Evolutionary conservation across 345 rosid species (phyloP), one percentile per base, ranked within the genome.

Genomic region (Bruguiera gymnorhiza): DNA sequence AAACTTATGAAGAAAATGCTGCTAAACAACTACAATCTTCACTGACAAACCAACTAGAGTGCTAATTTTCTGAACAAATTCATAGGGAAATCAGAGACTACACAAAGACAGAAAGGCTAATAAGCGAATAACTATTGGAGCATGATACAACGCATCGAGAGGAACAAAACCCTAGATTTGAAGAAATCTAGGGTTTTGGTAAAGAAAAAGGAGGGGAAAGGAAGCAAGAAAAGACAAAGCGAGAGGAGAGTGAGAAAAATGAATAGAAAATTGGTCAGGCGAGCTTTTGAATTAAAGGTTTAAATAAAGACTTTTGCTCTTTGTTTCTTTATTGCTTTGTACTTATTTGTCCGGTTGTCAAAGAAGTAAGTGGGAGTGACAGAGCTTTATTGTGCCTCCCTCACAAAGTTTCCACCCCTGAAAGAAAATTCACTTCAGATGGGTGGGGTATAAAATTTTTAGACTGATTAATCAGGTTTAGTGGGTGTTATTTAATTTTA

Each of bases 151-250:
- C 69, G 57, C 48, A 26, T 23, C 19, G 26, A 48, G 27, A 5
- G 5, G 36, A 6, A 60, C 10, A 65, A 76, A 68, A 48, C 69
- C 76, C 80, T 66, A 71, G 75, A 76, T 71, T 71, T 43, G 24
- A 6, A 23, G 57, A 19, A 67, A 76, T 71, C 73, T 62, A 72
- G 73, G 72, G 75, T 50, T 71, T 76, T 66, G 75, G 67, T 24
- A 26, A 18, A 62, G 67, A 55, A 65, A 76, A 50, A 65, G 57
- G 46, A 31, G 54, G 72, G 50, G n/a, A 62, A 64, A 52, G 68
- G 34, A 56, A 13, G 68, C 62, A 70, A 36, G 8, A 56, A 56
- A 70, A 66, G 79, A 76, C 71, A 76, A 70, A 27, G 61, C 23
- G 20, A 2, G 29, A n/a, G 59, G 67, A 46, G 60, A 26, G 48